A percentile compares a stretch with the other conserved stretches of the same genome.
phyloP scores from a whole-genome alignment of 305 asterid species.

The Vinca major region DNA sequence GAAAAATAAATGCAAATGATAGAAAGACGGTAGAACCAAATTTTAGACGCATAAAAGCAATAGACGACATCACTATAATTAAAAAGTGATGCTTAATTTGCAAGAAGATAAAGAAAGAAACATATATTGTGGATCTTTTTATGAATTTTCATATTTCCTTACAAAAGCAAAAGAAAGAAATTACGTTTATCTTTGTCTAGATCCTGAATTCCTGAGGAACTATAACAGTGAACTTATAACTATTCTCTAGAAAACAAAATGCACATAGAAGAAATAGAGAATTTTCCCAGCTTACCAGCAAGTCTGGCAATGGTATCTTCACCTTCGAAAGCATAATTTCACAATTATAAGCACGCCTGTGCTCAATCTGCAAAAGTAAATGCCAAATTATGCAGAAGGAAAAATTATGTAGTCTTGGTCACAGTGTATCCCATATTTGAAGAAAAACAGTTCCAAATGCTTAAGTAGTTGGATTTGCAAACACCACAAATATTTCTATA shows the following conservation, averaged over 20 bases:
- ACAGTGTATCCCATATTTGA: neutral
- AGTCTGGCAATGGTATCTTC: constrained; percentile 72
- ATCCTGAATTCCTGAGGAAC: neutral
- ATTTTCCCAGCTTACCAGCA: constrained; percentile 57
- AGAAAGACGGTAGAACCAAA: too few relatives aligned
- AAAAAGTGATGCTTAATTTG: neutral
- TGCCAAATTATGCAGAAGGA: neutral
- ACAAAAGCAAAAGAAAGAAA: neutral
- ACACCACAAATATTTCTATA: too few relatives aligned
- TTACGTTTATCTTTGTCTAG: neutral
- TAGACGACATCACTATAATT: too few relatives aligned
- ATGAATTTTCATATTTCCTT: neutral
- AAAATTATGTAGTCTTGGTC: neutral
- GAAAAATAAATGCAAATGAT: too few relatives aligned
- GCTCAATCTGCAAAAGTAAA: constrained; percentile 59
- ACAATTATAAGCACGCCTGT: constrained; percentile 94
- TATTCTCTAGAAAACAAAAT: neutral
- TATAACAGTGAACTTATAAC: neutral
- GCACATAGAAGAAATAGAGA: neutral
- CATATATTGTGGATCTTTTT: neutral
- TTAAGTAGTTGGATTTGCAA: neutral
- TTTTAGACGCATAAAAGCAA: too few relatives aligned
- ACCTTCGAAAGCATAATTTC: constrained; percentile 95
- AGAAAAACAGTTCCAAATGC: neutral
- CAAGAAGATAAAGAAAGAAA: neutral